These are phyloP conservation scores for Suillus bovinus DNA, from an alignment of 768 basidiomycete species.

Conservation along the genomic window DNA sequence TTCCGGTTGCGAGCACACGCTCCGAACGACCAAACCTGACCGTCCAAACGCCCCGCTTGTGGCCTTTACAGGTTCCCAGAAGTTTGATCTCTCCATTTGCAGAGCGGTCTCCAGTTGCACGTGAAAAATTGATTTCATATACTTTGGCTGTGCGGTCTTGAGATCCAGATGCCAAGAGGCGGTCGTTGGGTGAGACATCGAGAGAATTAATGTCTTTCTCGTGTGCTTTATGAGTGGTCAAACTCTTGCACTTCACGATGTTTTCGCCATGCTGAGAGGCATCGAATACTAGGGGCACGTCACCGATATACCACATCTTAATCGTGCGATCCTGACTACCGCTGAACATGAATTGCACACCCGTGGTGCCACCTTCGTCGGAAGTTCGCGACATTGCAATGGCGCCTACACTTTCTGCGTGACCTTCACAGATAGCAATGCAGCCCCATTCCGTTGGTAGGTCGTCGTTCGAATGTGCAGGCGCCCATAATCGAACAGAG, in stretches of 20 bases:
- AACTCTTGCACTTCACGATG: constrained; percentile 60
- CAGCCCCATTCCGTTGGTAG: constrained; percentile 48
- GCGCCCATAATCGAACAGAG: constrained; percentile 82
- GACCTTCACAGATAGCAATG: constrained; percentile 88
- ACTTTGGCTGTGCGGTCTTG: constrained; percentile 95
- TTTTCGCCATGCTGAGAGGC: constrained; percentile 25
- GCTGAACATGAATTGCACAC: constrained; percentile 76
- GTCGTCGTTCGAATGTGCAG: constrained; percentile 16
- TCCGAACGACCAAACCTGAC: constrained; percentile 87
- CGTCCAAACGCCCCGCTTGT: constrained; percentile 95
- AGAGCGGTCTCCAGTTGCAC: constrained; percentile 39
- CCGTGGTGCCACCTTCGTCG: constrained; percentile 20
- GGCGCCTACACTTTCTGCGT: constrained; percentile 92
- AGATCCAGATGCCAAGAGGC: constrained; percentile 87
- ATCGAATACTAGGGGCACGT: constrained; percentile 38
- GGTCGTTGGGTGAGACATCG: constrained; percentile 89
- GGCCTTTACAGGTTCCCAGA: constrained; percentile 89
- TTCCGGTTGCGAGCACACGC: constrained; percentile 86
- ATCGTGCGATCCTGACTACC: constrained; percentile 97
- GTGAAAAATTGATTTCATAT: constrained; percentile 68
- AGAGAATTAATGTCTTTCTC: constrained; percentile 99
- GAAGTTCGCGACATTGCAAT: constrained; percentile 73
- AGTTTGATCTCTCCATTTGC: constrained; percentile 71
- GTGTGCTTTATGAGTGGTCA: constrained; percentile 88
- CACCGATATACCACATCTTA: constrained; percentile 95